These are phyloP conservation scores for Paracorniculantispora psalliotae DNA, from an alignment of 2,329 filamentous ascomycete species.

Conservation along the genomic window DNA sequence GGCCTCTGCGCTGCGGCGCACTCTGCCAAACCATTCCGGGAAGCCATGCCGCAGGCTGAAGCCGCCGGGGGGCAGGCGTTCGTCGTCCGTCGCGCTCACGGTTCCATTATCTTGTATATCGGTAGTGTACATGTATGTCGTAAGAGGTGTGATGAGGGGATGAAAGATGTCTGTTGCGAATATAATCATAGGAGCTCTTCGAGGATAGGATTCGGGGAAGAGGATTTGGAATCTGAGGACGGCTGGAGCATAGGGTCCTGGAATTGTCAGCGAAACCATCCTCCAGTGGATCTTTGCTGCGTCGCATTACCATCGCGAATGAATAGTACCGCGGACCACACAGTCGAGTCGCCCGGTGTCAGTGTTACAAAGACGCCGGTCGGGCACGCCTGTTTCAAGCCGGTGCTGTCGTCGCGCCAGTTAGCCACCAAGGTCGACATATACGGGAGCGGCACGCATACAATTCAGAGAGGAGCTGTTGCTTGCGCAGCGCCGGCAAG, in stretches of 20 bases:
- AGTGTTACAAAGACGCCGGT: conserved; percentile 83
- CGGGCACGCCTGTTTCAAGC: conserved; percentile 75
- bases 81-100: conserved; percentile 77
- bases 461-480: conserved; percentile 80
- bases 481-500: conserved; percentile 58
- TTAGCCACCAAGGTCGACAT: background rate
- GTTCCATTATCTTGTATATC: conserved; percentile 70
- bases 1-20: conserved; percentile 34
- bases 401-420: conserved; percentile 52
- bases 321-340: conserved; percentile 91
- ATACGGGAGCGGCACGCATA: conserved; percentile 39
- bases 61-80: conserved; percentile 78
- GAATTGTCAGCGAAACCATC: background rate
- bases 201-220: conserved; percentile 77
- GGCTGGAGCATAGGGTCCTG: conserved; percentile 84
- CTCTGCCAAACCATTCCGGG: conserved; percentile 77
- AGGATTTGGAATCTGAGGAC: conserved; percentile 86
- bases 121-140: conserved; percentile 90
- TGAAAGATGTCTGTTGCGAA: conserved; percentile 95
- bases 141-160: conserved; percentile 83
- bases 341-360: conserved; percentile 70
- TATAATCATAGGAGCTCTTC: conserved; percentile 74
- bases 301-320: conserved; percentile 67
- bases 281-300: conserved; percentile 7
- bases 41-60: conserved; percentile 91